These are phyloP conservation scores for Rutstroemia sp. DNA, from an alignment of 2,329 filamentous ascomycete genomes.

Conservation along the genomic window DNA sequence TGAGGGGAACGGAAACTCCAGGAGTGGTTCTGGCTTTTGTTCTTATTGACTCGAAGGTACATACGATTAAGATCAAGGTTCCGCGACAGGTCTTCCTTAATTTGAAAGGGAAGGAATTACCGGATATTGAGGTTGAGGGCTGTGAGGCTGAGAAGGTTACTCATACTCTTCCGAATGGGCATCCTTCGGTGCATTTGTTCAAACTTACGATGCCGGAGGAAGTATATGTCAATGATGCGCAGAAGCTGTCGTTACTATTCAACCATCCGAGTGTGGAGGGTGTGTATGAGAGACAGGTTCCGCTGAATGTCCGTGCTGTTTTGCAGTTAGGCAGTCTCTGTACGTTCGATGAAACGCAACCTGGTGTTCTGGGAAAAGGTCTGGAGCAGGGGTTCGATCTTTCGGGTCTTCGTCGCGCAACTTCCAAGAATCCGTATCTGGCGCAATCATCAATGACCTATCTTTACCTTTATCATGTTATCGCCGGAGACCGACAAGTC, in stretches of 20 bases:
- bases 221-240: slow-evolving; percentile 74
- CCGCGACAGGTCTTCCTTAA: slow-evolving; percentile 88
- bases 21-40: slow-evolving; percentile 86
- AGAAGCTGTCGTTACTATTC: slow-evolving; percentile 76
- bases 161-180: slow-evolving; percentile 88
- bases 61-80: slow-evolving; percentile 81
- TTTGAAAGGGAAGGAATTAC: slow-evolving; percentile 77
- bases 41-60: slow-evolving; percentile 87
- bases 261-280: slow-evolving; percentile 93
- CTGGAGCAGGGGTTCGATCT: slow-evolving; percentile 92
- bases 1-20: slow-evolving; percentile 73
- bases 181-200: slow-evolving; percentile 89
- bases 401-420: slow-evolving; percentile 60
- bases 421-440: slow-evolving; percentile 67
- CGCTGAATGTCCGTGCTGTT: slow-evolving; percentile 77
- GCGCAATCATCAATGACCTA: slow-evolving; percentile 69
- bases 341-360: slow-evolving; percentile 85
- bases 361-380: slow-evolving; percentile 85
- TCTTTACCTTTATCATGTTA: slow-evolving; percentile 88
- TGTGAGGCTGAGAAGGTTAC: slow-evolving; percentile 90
- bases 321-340: slow-evolving; percentile 86
- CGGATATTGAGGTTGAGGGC: slow-evolving; percentile 77
- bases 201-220: slow-evolving; percentile 87
- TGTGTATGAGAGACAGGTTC: slow-evolving; percentile 91
- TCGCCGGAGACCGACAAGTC: slow-evolving; percentile 82